Evolutionary conservation across 768 basidiomycete genomes (phyloP).

Genomic region (Phlebiopsis flavidoalba): DNA sequence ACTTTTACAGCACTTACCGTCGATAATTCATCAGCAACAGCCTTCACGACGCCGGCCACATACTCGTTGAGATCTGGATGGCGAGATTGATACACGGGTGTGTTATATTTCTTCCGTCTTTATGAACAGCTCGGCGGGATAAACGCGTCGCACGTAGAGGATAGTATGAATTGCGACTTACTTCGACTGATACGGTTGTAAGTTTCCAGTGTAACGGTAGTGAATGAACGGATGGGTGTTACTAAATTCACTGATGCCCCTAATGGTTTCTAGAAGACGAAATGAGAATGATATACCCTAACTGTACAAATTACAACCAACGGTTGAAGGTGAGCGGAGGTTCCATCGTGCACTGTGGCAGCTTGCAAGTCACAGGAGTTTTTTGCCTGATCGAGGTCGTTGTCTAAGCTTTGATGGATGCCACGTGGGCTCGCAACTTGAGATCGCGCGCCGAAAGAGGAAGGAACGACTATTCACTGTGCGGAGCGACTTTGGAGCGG

Average conservation of each 20-base stretch:
- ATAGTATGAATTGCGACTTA: conserved; percentile 93
- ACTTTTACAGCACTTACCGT: conserved; percentile 35
- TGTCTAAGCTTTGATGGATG: not conserved
- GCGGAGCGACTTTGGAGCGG: not conserved
- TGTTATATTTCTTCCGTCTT: conserved; percentile 86
- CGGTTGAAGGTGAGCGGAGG: conserved; percentile 28
- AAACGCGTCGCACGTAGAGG: conserved; percentile 85
- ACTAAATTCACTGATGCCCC: conserved; percentile 72
- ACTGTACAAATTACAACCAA: conserved; percentile 10
- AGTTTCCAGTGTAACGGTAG: not conserved
- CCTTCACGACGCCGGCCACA: conserved; percentile 81
- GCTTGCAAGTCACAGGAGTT: not conserved
- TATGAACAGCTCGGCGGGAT: conserved; percentile 84
- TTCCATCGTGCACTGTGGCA: not conserved
- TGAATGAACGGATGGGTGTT: conserved; percentile 19
- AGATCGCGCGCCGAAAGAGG: not conserved
- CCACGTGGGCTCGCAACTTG: not conserved
- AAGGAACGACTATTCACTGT: not conserved
- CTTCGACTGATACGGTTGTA: conserved; percentile 61
- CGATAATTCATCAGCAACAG: conserved; percentile 72
- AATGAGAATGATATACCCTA: not conserved
- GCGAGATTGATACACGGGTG: conserved; percentile 90
- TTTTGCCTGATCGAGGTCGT: not conserved
- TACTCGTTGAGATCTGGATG: conserved; percentile 87
- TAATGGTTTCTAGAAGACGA: conserved; percentile 46